Conservation (phyloP, 2,329 filamentous ascomycete genomes). For the Fusarium sp. region DNA sequence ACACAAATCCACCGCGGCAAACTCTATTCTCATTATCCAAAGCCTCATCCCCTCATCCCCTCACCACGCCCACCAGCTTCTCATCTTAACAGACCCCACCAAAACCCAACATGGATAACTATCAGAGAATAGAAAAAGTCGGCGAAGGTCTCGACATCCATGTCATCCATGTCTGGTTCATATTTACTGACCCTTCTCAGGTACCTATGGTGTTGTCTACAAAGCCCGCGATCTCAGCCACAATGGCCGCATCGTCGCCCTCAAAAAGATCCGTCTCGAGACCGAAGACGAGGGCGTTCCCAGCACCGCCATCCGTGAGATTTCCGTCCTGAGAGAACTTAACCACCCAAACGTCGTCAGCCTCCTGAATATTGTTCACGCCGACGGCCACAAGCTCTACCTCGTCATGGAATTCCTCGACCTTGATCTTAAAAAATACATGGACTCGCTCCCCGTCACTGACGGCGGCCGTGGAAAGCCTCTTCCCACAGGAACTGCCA, state of each 20-base stretch:
- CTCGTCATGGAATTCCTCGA: conserved; percentile 93
- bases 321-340: conserved; percentile 94
- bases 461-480: conserved; percentile 87
- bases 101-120: conserved; percentile 78
- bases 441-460: conserved; percentile 85
- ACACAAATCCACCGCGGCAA: neutral
- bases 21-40: neutral
- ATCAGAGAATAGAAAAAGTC: conserved; percentile 96
- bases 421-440: conserved; percentile 93
- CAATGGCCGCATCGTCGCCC: conserved; percentile 83
- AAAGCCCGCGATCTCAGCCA: conserved; percentile 88
- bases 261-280: conserved; percentile 96
- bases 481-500: conserved; percentile 77
- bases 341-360: conserved; percentile 88
- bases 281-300: conserved; percentile 94
- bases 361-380: conserved; percentile 90
- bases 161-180: neutral
- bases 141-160: conserved; percentile 73
- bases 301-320: conserved; percentile 91
- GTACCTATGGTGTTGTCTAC: conserved; percentile 95
- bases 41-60: conserved; percentile 5
- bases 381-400: conserved; percentile 94
- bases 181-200: conserved; percentile 53
- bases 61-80: neutral
- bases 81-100: neutral